Evolutionary conservation across 495 filamentous ascomycete species (phyloP).

Genomic region (Pseudevernia furfuracea): DNA sequence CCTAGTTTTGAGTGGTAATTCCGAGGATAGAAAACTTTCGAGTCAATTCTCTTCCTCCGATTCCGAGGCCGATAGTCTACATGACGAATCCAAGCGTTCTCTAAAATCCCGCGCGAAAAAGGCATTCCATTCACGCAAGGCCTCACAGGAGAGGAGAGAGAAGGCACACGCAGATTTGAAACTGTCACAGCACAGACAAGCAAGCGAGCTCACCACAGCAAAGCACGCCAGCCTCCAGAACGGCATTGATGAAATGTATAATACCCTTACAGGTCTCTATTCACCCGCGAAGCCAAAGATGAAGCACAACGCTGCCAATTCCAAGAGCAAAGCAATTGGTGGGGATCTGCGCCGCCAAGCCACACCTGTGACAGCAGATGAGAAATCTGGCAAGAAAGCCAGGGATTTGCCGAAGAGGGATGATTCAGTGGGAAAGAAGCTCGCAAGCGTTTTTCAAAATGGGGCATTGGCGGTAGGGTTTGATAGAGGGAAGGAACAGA

Average conservation of each 20-base stretch:
- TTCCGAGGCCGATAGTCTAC: slow-evolving; percentile 15
- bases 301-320: neutral
- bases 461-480: slow-evolving; percentile 18
- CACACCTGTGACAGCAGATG: neutral
- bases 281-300: slow-evolving; percentile 4
- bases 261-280: neutral
- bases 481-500: slow-evolving; percentile 6
- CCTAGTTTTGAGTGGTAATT: slow-evolving; percentile 8
- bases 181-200: neutral
- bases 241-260: neutral
- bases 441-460: neutral
- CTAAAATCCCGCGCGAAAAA: slow-evolving; percentile 18
- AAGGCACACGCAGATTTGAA: slow-evolving; percentile 2
- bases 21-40: slow-evolving; percentile 18
- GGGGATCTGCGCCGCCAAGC: neutral
- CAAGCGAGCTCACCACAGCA: neutral
- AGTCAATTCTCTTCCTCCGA: slow-evolving; percentile 26
- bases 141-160: slow-evolving; percentile 13
- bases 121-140: slow-evolving; percentile 17
- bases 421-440: neutral
- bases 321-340: neutral
- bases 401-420: neutral
- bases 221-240: neutral
- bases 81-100: slow-evolving; percentile 9
- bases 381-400: neutral